Base-by-base conservation (phyloP, 2,329 filamentous ascomycete genomes). In the Cercospora zeina region DNA sequence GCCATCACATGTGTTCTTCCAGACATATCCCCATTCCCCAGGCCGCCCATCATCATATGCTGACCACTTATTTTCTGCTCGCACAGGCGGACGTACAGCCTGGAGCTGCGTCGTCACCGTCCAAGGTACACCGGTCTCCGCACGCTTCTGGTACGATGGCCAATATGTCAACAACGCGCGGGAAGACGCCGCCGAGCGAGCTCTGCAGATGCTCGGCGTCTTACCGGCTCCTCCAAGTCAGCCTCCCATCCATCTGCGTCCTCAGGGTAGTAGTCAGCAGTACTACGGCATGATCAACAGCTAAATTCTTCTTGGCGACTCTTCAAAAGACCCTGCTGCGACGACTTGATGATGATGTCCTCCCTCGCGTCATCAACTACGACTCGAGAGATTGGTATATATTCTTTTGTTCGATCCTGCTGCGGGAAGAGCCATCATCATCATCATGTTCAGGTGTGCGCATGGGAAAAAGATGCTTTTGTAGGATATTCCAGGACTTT, bases 141-240 rank as follows among this genome's bases (percentile, higher is more conserved):
- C 91, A 51, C 85, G 91, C 65, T 96, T 87, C 78, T 96, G 91
- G 91, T 96, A 96, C 77, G 92, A 96, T 76, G 91, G 91, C 64
- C 87, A 91, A 74, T 91, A 91, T 73, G 82, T 93, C 76, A 86
- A 93, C 80, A 96, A 96, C 72, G 91, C 91, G 62, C 88, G 86
- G 77, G 92, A 96, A 76, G 92, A 96, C 74, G 92, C 91, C n/a
- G 91, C 92, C 67, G 91, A 96, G 77, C 84, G 89, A 65, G 91
- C 91, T 27, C 76, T 89, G 64, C 83, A 81, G 71, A 83, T 82
- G 77, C 76, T 90, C 59, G 72, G 70, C 27, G 69, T 72, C 57
- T 59, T 72, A 39, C 69, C 69, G 8, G 45, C 65, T 27, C 72
- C 71, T 30, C 59, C 63, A 13, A 63, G 62, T 24, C 66, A 64